Evolutionary conservation across 495 filamentous ascomycete genomes (phyloP).

Genomic region (Trichocladium uniseriatum): DNA sequence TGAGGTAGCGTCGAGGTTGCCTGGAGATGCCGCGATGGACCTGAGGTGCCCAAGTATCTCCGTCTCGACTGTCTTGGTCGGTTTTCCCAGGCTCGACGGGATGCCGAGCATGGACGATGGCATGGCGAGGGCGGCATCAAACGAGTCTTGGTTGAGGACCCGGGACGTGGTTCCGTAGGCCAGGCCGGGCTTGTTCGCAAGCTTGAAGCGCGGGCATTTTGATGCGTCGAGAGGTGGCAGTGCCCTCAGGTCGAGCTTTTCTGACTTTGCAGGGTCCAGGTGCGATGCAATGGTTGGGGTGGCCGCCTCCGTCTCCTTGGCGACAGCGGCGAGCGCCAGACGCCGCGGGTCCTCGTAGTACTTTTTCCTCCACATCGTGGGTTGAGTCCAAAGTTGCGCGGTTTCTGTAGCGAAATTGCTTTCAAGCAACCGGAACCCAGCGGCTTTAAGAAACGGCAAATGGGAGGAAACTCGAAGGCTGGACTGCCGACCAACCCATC

Average conservation of each 20-base stretch:
- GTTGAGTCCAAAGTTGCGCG: no score
- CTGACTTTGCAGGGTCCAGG: conserved; percentile 11
- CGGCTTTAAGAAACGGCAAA: no score
- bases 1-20: conserved; percentile 10
- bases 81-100: not conserved
- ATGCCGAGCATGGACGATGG: conserved; percentile 4
- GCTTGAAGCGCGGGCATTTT: conserved; percentile 16
- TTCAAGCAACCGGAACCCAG: no score
- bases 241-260: conserved; percentile 1
- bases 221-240: conserved; percentile 12
- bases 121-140: conserved; percentile 41
- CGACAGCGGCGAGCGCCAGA: conserved; percentile 13
- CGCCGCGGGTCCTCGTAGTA: conserved; percentile 4
- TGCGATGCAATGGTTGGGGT: conserved; percentile 17
- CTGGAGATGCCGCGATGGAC: not conserved
- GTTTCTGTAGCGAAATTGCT: no score
- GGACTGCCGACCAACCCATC: no score
- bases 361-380: conserved; percentile 13
- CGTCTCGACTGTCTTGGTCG: not conserved
- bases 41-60: conserved; percentile 1
- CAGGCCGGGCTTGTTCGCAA: conserved; percentile 8
- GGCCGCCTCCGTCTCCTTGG: conserved; percentile 15
- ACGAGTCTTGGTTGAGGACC: conserved; percentile 44
- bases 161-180: conserved; percentile 21
- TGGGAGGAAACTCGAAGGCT: no score